These are phyloP conservation scores for Paralagenidium karlingii DNA, from an alignment of 352 stramenopile species.

Conservation along the genomic window DNA sequence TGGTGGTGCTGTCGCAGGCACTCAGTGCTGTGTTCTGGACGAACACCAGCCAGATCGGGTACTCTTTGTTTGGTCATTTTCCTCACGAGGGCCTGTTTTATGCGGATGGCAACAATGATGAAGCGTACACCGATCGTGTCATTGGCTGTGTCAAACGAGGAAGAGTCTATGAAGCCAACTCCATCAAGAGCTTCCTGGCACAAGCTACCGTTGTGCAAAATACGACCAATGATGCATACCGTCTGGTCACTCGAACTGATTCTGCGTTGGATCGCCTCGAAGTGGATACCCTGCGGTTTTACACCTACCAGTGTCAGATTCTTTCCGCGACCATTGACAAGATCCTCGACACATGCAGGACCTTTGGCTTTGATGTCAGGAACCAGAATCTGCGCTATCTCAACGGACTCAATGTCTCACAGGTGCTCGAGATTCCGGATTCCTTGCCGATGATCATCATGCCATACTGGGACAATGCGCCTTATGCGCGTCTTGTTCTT, in stretches of 20 bases:
- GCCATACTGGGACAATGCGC: conserved; percentile 25
- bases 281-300: conserved; percentile 3
- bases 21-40: too few species aligned
- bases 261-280: not conserved
- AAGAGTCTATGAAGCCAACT: conserved; percentile 15
- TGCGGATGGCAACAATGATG: conserved; percentile 27
- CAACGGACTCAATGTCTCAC: conserved; percentile 7
- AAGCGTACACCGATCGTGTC: conserved; percentile 26
- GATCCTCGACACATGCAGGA: conserved; percentile 14
- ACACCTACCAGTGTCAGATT: conserved; percentile 12
- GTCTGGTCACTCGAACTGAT: not conserved
- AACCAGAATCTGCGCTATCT: conserved; percentile 15
- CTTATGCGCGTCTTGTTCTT: conserved; percentile 11
- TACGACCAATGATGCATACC: not conserved
- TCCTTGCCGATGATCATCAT: conserved; percentile 27
- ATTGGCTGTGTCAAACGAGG: conserved; percentile 29
- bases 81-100: conserved; percentile 6
- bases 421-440: conserved; percentile 12
- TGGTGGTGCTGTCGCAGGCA: too few species aligned
- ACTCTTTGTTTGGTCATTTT: too few species aligned
- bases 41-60: too few species aligned
- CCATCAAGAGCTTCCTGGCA: conserved; percentile 17
- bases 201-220: not conserved
- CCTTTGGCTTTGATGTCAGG: conserved; percentile 13
- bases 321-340: conserved; percentile 12